phyloP scores from a whole-genome alignment of 192 early-diverging fungal genomes.

The Coemansia sp. region DNA sequence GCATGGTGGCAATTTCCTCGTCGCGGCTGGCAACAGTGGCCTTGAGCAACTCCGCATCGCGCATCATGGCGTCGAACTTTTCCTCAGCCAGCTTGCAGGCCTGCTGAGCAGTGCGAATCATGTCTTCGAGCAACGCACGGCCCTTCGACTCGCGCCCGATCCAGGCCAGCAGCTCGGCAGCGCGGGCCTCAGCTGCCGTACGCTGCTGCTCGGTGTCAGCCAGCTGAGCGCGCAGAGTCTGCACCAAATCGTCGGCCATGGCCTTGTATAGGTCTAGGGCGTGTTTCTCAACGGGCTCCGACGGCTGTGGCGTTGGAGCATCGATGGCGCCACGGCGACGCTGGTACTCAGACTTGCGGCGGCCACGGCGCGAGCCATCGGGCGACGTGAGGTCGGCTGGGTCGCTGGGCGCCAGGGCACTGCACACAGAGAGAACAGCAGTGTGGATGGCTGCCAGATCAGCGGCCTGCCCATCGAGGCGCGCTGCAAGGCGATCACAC shows the following conservation, averaged over 20 bases:
- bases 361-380: conserved; percentile 22
- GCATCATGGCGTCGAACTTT: conserved; percentile 30
- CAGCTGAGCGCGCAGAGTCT: conserved; percentile 32
- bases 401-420: conserved; percentile 15
- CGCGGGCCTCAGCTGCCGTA: conserved; percentile 38
- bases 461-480: conserved; percentile 36
- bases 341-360: conserved; percentile 48
- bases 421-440: conserved; percentile 33
- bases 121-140: conserved; percentile 52
- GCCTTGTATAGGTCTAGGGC: conserved; percentile 39
- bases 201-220: conserved; percentile 17
- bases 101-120: conserved; percentile 54
- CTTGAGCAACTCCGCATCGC: conserved; percentile 19
- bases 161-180: conserved; percentile 50
- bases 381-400: background rate
- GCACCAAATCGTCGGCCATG: conserved; percentile 32
- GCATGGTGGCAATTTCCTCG: conserved; percentile 24
- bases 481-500: conserved; percentile 40
- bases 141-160: conserved; percentile 56
- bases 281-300: conserved; percentile 2
- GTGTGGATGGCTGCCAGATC: conserved; percentile 34
- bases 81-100: conserved; percentile 52
- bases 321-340: conserved; percentile 30
- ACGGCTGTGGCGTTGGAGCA: conserved; percentile 16
- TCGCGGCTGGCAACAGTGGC: conserved; percentile 19